Percentiles rank a stretch among this genome's conserved stretches.
These are phyloP conservation scores for Tolypocladium amazonense DNA, from an alignment of 2,329 filamentous ascomycete genomes.

Conservation along the genomic window DNA sequence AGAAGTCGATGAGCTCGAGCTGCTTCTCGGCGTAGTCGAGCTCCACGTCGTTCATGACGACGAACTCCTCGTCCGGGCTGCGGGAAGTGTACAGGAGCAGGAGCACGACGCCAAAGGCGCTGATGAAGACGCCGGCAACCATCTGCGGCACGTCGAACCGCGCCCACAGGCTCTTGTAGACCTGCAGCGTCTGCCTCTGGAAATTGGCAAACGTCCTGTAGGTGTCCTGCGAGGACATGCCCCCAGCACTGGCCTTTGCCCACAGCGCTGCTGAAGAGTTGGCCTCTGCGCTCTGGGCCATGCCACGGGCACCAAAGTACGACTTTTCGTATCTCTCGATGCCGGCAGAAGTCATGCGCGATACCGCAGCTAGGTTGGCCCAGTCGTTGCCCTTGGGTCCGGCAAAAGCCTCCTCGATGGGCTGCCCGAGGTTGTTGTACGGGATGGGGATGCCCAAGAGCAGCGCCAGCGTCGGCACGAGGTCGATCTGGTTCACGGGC, in stretches of 20 bases:
- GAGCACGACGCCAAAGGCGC: slow-evolving; percentile 55
- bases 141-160: slow-evolving; percentile 84
- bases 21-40: slow-evolving; percentile 49
- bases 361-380: slow-evolving; percentile 67
- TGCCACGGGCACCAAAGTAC: slow-evolving; percentile 64
- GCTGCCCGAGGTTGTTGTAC: slow-evolving; percentile 87
- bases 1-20: slow-evolving; percentile 34
- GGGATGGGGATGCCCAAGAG: slow-evolving; percentile 87
- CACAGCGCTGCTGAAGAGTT: slow-evolving; percentile 30
- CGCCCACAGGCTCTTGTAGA: slow-evolving; percentile 83
- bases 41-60: slow-evolving; percentile 43
- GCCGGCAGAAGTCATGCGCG: slow-evolving; percentile 68
- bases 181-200: slow-evolving; percentile 63
- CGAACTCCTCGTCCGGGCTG: slow-evolving; percentile 43
- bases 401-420: slow-evolving; percentile 88
- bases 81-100: slow-evolving; percentile 63
- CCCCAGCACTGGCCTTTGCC: slow-evolving; percentile 34
- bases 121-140: slow-evolving; percentile 64
- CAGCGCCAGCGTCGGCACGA: slow-evolving; percentile 84
- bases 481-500: slow-evolving; percentile 77
- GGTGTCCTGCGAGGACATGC: slow-evolving; percentile 25
- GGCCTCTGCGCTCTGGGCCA: slow-evolving; percentile 46
- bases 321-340: slow-evolving; percentile 82
- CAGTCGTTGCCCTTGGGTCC: slow-evolving; percentile 59
- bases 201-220: slow-evolving; percentile 59